These are phyloP conservation scores for Mesembryanthemum crystallinum DNA, from an alignment of 148 eudicot genomes.

Conservation along the genomic window DNA sequence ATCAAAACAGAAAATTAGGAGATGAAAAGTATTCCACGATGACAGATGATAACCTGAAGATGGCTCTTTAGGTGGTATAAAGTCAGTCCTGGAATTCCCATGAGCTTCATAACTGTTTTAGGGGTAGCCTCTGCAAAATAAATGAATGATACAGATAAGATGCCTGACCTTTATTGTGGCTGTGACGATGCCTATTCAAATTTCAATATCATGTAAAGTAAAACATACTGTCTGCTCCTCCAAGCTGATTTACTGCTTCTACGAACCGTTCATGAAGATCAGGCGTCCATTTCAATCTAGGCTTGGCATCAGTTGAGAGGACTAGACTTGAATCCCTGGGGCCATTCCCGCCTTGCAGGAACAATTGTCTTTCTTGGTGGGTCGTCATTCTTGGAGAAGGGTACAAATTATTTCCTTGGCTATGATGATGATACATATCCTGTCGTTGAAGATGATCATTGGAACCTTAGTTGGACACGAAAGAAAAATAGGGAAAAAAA, in stretches of 20 bases:
- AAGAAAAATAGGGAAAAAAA: too few relatives aligned
- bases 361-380: slow-evolving; percentile 71
- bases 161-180: slow-evolving; percentile 11
- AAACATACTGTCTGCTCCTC: slow-evolving; percentile 90
- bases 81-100: slow-evolving; percentile 93
- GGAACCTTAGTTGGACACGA: slow-evolving; percentile 5
- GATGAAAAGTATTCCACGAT: neutral
- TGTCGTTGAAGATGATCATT: slow-evolving; percentile 27
- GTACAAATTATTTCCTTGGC: slow-evolving; percentile 54
- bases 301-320: slow-evolving; percentile 90
- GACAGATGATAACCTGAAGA: slow-evolving; percentile 63
- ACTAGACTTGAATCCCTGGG: slow-evolving; percentile 72
- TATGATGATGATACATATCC: slow-evolving; percentile 60
- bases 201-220: neutral
- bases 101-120: slow-evolving; percentile 82
- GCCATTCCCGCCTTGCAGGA: slow-evolving; percentile 64
- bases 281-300: slow-evolving; percentile 89
- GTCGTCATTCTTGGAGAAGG: slow-evolving; percentile 48
- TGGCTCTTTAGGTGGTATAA: slow-evolving; percentile 94
- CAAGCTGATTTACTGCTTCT: slow-evolving; percentile 90
- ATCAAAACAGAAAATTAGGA: neutral
- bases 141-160: slow-evolving; percentile 19
- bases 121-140: slow-evolving; percentile 86
- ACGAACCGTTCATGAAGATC: slow-evolving; percentile 84
- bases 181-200: neutral